phyloP scores from a whole-genome alignment of 345 rosid species.

The Citrus unshiu region DNA sequence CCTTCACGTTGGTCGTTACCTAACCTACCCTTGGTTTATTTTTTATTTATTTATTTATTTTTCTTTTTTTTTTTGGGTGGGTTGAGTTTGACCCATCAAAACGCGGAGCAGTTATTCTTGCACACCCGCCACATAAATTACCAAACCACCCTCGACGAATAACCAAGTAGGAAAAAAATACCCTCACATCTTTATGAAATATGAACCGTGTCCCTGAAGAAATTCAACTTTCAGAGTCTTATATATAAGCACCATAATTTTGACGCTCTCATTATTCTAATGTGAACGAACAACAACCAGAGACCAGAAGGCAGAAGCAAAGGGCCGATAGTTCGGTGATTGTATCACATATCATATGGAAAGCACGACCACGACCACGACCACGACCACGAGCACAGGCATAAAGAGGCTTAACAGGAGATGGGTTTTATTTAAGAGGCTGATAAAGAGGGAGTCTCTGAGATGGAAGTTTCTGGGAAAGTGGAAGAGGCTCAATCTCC shows the following conservation, averaged over 20 bases:
- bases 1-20: neutral
- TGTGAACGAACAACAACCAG: neutral
- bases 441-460: conserved; percentile 27
- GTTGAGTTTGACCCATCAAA: conserved; percentile 18
- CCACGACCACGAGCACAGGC: neutral
- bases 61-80: neutral
- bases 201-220: neutral
- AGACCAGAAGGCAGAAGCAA: conserved; percentile 3
- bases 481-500: conserved; percentile 34
- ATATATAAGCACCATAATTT: neutral
- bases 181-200: neutral
- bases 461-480: conserved; percentile 33
- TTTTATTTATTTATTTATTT: neutral
- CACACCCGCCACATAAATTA: neutral
- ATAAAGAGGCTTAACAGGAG: conserved; percentile 10
- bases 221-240: neutral
- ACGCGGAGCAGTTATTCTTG: conserved; percentile 21
- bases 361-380: neutral
- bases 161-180: neutral
- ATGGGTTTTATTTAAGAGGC: conserved; percentile 26
- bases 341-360: neutral
- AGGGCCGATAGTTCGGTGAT: neutral
- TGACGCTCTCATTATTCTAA: neutral
- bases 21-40: neutral
- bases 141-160: conserved; percentile 5